Conservation (phyloP, 257 asterid genomes). For the Jacaranda mimosifolia region DNA sequence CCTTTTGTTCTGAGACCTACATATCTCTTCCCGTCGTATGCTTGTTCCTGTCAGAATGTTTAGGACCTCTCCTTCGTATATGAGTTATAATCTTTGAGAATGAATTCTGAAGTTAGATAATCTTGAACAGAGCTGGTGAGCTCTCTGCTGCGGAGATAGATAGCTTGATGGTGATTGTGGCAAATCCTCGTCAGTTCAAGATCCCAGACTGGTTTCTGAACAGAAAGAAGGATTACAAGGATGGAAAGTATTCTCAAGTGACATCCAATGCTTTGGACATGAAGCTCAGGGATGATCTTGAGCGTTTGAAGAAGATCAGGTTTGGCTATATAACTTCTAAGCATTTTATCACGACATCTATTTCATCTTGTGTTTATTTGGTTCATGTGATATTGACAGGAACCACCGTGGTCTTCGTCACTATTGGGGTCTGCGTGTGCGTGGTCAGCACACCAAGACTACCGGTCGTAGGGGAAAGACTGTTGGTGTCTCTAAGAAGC, state of each 20-base stretch:
- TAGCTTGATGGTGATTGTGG: conserved; percentile 59
- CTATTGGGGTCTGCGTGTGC: conserved; percentile 91
- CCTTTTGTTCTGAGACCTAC: background rate
- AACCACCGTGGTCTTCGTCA: conserved; percentile 93
- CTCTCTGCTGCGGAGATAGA: conserved; percentile 61
- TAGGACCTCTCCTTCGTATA: background rate
- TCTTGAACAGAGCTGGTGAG: conserved; percentile 56
- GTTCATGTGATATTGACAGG: conserved; percentile 18
- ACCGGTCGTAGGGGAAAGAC: conserved; percentile 96
- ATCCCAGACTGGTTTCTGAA: conserved; percentile 68
- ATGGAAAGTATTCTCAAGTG: conserved; percentile 61
- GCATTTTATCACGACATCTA: background rate
- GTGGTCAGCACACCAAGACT: conserved; percentile 97
- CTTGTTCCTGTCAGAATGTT: background rate
- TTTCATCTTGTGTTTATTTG: background rate
- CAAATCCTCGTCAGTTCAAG: conserved; percentile 64
- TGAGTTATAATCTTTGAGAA: background rate
- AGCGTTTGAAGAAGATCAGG: conserved; percentile 71
- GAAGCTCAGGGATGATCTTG: conserved; percentile 73
- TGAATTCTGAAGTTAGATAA: background rate
- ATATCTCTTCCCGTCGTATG: background rate
- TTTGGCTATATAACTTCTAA: background rate
- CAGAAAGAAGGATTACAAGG: conserved; percentile 70
- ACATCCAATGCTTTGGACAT: conserved; percentile 66
- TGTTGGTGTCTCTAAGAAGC: conserved; percentile 96